Evolutionary conservation across 2,329 filamentous ascomycete species (phyloP), one percentile per base, ranked within the genome.

Genomic region (Chrysosporium queenslandicum): DNA sequence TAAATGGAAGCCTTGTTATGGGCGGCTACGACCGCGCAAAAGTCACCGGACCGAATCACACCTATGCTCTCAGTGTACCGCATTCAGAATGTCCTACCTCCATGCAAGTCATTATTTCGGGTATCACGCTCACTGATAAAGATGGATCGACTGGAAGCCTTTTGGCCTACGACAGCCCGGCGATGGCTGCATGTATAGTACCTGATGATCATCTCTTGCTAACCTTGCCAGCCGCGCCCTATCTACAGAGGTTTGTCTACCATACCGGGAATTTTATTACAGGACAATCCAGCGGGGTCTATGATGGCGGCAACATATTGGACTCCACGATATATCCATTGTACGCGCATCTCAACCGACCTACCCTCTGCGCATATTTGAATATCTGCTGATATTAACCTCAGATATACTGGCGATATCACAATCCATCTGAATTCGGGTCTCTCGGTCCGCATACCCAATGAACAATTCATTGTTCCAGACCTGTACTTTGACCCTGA

Each of bases 381-480:
- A 37, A 11, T 16, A 9, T 14, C 7, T 11, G 34, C 34, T 37
- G n/a, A 37, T 16, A 4, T 8, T 37, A 37, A 14, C 6, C 34
- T 30, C 46, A 54, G 52, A 16, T 54, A 50, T 37, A 16, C 20
- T 11, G 59, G 56, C n/a, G 46, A 58, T 37, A 42, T 59, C 7
- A 59, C 55, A 6, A 52, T 59, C 45, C 50, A n/a, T 8, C 39
- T 62, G 8, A 39, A 45, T 20, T 56, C 55, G 12, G 56, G 53
- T 6, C 48, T 62, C 12, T 36, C 53, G n/a, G 53, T 63, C 18
- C 56, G 51, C 3, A 61, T 67, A 25, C 59, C 61, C 14, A 68
- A 66, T 53, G 55, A 61, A 41, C 62, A 66, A 54, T 58, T 68
- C 14, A 58, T 68, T 11, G 46, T 63, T 11, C 64, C 66, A 0